Evolutionary conservation across 495 filamentous ascomycete genomes (phyloP), one percentile per base, ranked within the genome.

Genomic region (Amniculicola lignicola): DNA sequence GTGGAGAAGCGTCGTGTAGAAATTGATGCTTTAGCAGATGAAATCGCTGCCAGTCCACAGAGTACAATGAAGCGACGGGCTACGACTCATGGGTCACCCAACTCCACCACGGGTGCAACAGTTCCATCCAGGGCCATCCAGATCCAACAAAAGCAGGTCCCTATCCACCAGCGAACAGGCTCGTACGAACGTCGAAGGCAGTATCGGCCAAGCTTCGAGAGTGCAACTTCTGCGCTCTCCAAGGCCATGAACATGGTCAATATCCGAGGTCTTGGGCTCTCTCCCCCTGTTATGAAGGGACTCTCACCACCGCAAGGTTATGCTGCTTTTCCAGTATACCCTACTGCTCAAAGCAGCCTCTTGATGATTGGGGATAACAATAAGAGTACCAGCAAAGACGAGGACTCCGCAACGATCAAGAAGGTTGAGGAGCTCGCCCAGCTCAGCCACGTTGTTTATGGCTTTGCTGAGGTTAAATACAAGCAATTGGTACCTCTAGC

Each of bases 401-500:
- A 97, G 66, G 93, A 98, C 67, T 75, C 79, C 37, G 81, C 78
- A 64, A 83, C 86, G 22, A 80, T 93, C 4, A 82, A 90, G 50
- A 79, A 77, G 24, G 87, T 97, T 33, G 93, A 98, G 69, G 90
- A 97, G 51, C 85, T 84, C 44, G 94, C 94, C 5, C 90, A 87
- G 14, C 83, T 89, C 23, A 95, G 89, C 59, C 90, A 98, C 67
- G 91, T 96, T 25, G 90, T 98, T 1, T 97, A 88, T 67, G 89
- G 89, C 18, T 96, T 97, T 71, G 93, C 93, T 9, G 93, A 97
- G 70, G 91, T 98, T 56, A 98, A 98, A 72, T 96, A 92, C 74
- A 93, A 93, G 70, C 93, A 98, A 66, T 79, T 98, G 27, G 80
- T 97, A 11, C 93, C 93, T 4, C 69, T 93, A 21, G 83, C 88